Evolutionary conservation across 495 filamentous ascomycete genomes (phyloP).

Genomic region (Tricharina praecox): DNA sequence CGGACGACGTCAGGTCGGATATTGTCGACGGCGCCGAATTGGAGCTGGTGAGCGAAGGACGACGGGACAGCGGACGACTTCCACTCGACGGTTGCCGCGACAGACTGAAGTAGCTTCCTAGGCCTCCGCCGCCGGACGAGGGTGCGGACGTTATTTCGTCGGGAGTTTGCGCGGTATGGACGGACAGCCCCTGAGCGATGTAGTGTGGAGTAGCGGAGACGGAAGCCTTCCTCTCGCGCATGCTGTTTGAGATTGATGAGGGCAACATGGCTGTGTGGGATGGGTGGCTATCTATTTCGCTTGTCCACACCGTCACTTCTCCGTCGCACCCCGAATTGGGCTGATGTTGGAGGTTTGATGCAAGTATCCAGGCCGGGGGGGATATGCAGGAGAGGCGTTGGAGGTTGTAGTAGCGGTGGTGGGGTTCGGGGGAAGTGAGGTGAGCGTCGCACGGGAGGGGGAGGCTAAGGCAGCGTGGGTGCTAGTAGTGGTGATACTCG

Average conservation of each 20-base stretch:
- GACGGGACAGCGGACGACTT: not conserved
- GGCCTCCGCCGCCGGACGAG: constrained; percentile 17
- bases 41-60: not conserved
- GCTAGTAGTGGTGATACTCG: too few species aligned
- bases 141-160: constrained; percentile 11
- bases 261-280: constrained; percentile 1
- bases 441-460: too few species aligned
- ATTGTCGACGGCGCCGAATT: not conserved
- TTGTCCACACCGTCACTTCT: too few species aligned
- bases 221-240: constrained; percentile 20
- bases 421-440: too few species aligned
- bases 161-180: constrained; percentile 22
- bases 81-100: constrained; percentile 8
- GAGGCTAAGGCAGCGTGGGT: too few species aligned
- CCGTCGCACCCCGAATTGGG: too few species aligned
- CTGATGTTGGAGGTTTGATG: too few species aligned
- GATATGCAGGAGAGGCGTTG: too few species aligned
- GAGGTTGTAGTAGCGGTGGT: too few species aligned
- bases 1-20: not conserved
- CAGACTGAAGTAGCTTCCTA: constrained; percentile 23
- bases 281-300: too few species aligned
- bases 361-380: too few species aligned
- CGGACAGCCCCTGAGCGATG: constrained; percentile 23
- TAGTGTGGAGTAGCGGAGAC: constrained; percentile 22
- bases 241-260: not conserved